Conservation (phyloP, 371 early-diverging fungal species). For the Dichotomocladium elegans region DNA sequence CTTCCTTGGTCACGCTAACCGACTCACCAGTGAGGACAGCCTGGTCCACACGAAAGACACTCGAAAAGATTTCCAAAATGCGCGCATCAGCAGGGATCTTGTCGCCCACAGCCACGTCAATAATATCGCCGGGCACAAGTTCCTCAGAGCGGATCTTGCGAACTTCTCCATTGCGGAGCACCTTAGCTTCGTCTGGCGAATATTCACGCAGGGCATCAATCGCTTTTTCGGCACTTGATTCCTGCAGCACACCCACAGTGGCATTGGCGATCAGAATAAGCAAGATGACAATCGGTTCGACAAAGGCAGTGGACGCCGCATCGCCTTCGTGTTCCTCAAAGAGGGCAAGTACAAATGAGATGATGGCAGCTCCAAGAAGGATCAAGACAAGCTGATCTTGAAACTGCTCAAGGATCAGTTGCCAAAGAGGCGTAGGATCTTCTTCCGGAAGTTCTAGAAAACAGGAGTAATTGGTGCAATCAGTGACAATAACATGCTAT, state of each 20-base stretch:
- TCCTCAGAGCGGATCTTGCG: constrained; percentile 72
- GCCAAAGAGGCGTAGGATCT: constrained; percentile 87
- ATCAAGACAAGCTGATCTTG: constrained; percentile 97
- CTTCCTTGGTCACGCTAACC: constrained; percentile 84
- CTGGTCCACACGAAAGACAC: constrained; percentile 90
- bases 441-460: constrained; percentile 71
- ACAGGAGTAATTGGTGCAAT: background rate
- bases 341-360: constrained; percentile 91
- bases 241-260: constrained; percentile 95
- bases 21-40: constrained; percentile 96
- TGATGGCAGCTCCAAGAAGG: constrained; percentile 83
- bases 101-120: constrained; percentile 88
- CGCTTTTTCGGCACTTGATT: constrained; percentile 94
- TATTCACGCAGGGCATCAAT: constrained; percentile 95
- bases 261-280: constrained; percentile 97
- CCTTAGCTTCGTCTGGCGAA: constrained; percentile 93
- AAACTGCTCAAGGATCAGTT: constrained; percentile 93
- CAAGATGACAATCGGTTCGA: constrained; percentile 95
- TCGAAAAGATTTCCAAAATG: constrained; percentile 70
- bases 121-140: constrained; percentile 96
- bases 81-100: constrained; percentile 96
- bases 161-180: constrained; percentile 62
- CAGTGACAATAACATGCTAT: background rate
- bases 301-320: constrained; percentile 77
- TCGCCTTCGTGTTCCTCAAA: constrained; percentile 72